A percentile compares a stretch with the other conserved stretches of the same genome.
phyloP scores from a whole-genome alignment of 106 monocot genomes.

The Chionographis japonica region DNA sequence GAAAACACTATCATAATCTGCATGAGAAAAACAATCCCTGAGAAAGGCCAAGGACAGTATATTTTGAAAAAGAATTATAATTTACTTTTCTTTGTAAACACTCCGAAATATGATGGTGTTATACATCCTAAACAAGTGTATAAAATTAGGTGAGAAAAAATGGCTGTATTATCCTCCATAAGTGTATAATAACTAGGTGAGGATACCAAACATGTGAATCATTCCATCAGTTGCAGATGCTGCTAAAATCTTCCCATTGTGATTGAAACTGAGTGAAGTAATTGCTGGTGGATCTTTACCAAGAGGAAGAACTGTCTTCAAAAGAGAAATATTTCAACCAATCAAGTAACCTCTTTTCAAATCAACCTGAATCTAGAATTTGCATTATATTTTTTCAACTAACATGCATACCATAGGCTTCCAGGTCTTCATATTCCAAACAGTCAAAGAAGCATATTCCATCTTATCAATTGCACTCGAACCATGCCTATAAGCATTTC shows the following conservation, averaged over 20 bases:
- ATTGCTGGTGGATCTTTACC: conserved; percentile 97
- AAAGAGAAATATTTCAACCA: conserved; percentile 23
- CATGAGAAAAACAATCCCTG: too few species aligned
- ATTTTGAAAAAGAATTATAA: too few species aligned
- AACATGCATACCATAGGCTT: conserved; percentile 53
- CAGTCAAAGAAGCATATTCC: conserved; percentile 85
- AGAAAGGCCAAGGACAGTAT: too few species aligned
- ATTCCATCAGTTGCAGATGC: conserved; percentile 92
- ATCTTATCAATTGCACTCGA: conserved; percentile 52
- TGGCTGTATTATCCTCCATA: too few species aligned
- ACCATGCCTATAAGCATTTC: conserved; percentile 36
- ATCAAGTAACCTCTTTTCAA: neutral
- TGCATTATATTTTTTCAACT: neutral
- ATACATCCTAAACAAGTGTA: neutral
- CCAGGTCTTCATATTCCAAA: conserved; percentile 95
- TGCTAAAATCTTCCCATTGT: conserved; percentile 97
- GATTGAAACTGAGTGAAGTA: conserved; percentile 89
- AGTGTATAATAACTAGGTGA: conserved; percentile 1
- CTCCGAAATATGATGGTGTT: neutral
- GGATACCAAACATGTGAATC: conserved; percentile 99
- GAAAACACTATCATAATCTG: too few species aligned
- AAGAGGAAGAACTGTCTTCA: conserved; percentile 87
- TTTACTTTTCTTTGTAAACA: too few species aligned
- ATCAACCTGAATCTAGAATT: neutral
- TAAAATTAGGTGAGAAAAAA: neutral